Conservation (phyloP, 139 green algal species). For the Picochlorum sp. region DNA sequence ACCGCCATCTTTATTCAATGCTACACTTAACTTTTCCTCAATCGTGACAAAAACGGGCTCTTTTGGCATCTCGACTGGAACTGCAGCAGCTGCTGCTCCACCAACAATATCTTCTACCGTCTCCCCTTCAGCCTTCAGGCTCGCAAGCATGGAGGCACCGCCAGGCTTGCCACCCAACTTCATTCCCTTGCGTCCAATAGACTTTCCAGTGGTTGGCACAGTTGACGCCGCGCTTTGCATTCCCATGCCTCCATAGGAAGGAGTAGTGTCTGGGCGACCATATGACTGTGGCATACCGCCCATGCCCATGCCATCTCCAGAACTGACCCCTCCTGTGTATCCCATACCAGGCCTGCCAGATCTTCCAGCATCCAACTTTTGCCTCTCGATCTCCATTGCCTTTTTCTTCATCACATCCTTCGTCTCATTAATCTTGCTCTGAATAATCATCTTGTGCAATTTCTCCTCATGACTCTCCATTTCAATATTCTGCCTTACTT, state of each 20-base stretch:
- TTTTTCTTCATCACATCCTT: slow-evolving; percentile 95
- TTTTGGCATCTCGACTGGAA: not conserved
- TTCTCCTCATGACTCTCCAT: slow-evolving; percentile 99
- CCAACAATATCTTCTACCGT: slow-evolving; percentile 25
- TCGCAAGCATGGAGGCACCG: slow-evolving; percentile 74
- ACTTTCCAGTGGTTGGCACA: slow-evolving; percentile 19
- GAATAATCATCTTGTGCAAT: slow-evolving; percentile 99
- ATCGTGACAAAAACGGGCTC: slow-evolving; percentile 52
- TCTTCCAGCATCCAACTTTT: slow-evolving; percentile 61
- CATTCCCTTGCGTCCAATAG: slow-evolving; percentile 41
- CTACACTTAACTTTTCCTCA: slow-evolving; percentile 74
- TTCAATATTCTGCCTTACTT: slow-evolving; percentile 92
- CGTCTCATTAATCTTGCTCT: slow-evolving; percentile 78
- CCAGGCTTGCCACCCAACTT: slow-evolving; percentile 81
- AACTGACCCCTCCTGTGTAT: slow-evolving; percentile 16
- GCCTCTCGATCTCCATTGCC: slow-evolving; percentile 90
- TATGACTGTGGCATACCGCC: slow-evolving; percentile 11
- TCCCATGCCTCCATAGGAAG: slow-evolving; percentile 3
- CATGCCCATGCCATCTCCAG: slow-evolving; percentile 24
- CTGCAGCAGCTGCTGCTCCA: not conserved
- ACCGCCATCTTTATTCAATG: slow-evolving; percentile 84
- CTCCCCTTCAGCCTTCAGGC: slow-evolving; percentile 41
- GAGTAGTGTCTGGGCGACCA: not conserved
- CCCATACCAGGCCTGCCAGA: slow-evolving; percentile 10
- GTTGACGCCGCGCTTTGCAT: slow-evolving; percentile 20